These are phyloP conservation scores for Fraxinus pennsylvanica DNA, from an alignment of 257 asterid species.

Conservation along the genomic window DNA sequence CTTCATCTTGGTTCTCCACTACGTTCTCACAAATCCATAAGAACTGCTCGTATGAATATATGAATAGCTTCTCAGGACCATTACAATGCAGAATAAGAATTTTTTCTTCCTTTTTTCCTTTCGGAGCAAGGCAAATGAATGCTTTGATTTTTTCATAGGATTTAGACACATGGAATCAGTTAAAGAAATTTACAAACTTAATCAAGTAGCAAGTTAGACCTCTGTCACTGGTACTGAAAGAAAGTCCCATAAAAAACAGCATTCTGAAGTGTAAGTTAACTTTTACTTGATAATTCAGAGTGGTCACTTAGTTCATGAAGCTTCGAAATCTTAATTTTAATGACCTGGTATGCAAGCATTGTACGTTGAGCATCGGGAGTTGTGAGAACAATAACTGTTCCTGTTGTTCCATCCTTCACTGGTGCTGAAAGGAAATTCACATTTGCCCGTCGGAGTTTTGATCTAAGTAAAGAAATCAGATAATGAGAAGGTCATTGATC, in stretches of 20 bases:
- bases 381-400: conserved; percentile 94
- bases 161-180: not conserved
- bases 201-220: not conserved
- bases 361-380: conserved; percentile 97
- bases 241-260: not conserved
- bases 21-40: not conserved
- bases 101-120: not conserved
- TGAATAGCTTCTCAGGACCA: not conserved
- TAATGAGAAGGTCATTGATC: conserved; percentile 5
- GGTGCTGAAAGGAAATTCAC: conserved; percentile 86
- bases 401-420: conserved; percentile 88
- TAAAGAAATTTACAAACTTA: not conserved
- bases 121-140: not conserved
- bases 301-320: not conserved
- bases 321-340: conserved; percentile 1
- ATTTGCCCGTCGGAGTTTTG: conserved; percentile 88
- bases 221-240: not conserved
- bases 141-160: not conserved
- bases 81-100: not conserved
- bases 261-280: not conserved
- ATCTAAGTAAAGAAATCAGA: conserved; percentile 42
- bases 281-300: not conserved
- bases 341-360: conserved; percentile 95
- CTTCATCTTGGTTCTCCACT: not conserved
- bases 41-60: not conserved